A percentile compares a stretch with the other conserved stretches of the same genome.
Conservation (phyloP, 192 early-diverging fungal species). For the Dissophora globulifera region DNA sequence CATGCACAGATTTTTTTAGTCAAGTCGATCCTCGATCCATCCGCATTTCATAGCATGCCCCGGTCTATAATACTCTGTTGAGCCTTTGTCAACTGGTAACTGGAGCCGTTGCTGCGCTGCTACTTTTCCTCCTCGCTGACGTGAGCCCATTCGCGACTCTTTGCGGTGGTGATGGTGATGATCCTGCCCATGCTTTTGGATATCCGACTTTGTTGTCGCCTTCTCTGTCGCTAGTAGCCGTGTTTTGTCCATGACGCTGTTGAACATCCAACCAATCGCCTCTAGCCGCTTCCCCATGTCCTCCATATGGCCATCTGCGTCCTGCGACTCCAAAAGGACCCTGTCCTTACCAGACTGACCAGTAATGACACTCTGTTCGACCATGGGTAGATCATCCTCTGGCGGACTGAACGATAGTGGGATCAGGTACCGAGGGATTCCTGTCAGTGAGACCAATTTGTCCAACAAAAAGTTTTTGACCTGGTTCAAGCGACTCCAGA, state of each 20-base stretch:
- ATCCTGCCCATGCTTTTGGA: background rate
- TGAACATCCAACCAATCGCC: slow-evolving; percentile 6
- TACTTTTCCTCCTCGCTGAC: background rate
- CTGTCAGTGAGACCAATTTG: background rate
- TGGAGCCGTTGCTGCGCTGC: background rate
- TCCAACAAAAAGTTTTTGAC: slow-evolving; percentile 5
- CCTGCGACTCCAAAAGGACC: background rate
- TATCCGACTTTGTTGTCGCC: background rate
- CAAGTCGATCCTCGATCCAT: background rate
- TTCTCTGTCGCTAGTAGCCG: background rate
- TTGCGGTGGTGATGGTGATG: background rate
- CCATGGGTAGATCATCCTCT: background rate
- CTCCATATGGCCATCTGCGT: background rate
- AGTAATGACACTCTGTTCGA: background rate
- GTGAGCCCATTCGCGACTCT: background rate
- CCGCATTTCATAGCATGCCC: background rate
- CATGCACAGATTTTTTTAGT: too few species aligned
- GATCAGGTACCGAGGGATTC: slow-evolving; percentile 5
- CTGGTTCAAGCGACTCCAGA: background rate
- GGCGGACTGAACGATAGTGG: background rate
- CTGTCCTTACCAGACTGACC: background rate
- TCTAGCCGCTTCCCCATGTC: background rate
- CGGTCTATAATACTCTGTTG: background rate
- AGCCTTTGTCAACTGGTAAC: too few species aligned
- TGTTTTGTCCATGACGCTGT: background rate